Evolutionary conservation across 2,329 filamentous ascomycete genomes (phyloP).

Genomic region (Neocatenulostroma microsporum): DNA sequence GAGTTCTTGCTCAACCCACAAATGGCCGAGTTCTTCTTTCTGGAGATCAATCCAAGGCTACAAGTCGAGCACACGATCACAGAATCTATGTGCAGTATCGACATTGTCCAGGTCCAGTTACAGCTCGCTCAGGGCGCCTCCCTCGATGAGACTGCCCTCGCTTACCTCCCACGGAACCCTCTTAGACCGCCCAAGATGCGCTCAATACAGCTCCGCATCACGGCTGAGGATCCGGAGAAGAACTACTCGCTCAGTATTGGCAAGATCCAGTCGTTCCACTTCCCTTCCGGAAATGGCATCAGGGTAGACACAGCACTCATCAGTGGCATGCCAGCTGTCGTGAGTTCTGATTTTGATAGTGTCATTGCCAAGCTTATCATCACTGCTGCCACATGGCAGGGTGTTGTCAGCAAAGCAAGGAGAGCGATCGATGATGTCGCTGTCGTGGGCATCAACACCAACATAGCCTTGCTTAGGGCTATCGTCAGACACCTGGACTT

Average conservation of each 20-base stretch:
- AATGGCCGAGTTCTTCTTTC: slow-evolving; percentile 47
- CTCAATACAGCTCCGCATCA: slow-evolving; percentile 52
- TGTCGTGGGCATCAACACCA: slow-evolving; percentile 53
- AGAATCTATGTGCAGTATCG: slow-evolving; percentile 46
- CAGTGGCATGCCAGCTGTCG: slow-evolving; percentile 34
- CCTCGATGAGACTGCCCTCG: slow-evolving; percentile 27
- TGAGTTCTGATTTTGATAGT: slow-evolving; percentile 52
- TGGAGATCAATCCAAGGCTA: slow-evolving; percentile 54
- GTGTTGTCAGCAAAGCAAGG: slow-evolving; percentile 46
- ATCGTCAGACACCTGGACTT: slow-evolving; percentile 49
- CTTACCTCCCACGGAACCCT: slow-evolving; percentile 25
- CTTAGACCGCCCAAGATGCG: slow-evolving; percentile 32
- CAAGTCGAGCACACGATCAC: slow-evolving; percentile 58
- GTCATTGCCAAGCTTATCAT: slow-evolving; percentile 54
- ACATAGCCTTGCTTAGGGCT: slow-evolving; percentile 47
- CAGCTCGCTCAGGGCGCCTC: slow-evolving; percentile 45
- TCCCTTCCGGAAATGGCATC: slow-evolving; percentile 52
- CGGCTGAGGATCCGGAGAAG: slow-evolving; percentile 47
- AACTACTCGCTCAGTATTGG: slow-evolving; percentile 54
- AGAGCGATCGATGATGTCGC: slow-evolving; percentile 49
- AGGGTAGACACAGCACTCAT: slow-evolving; percentile 50
- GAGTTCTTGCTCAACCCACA: slow-evolving; percentile 53
- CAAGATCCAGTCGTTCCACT: slow-evolving; percentile 47
- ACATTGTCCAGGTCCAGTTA: slow-evolving; percentile 51
- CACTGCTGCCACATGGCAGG: slow-evolving; percentile 47